A percentile compares a stretch with the other conserved stretches of the same genome.
phyloP scores from a whole-genome alignment of 129 eudicot genomes.

The Escallonia rubra region DNA sequence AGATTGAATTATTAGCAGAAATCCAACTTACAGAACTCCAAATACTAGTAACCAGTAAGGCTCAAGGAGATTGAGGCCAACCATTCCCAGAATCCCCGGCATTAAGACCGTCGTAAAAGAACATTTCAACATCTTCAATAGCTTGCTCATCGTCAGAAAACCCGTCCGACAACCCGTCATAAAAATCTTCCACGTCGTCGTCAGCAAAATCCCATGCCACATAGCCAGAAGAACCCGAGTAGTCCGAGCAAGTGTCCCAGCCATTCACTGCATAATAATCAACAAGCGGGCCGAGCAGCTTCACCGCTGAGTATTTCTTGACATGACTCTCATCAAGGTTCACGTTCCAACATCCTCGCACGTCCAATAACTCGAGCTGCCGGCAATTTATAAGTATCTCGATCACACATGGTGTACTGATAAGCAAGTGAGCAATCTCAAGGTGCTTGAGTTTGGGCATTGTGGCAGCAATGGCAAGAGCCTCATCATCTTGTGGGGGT shows the following conservation, averaged over 20 bases:
- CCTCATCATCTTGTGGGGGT: constrained; percentile 51
- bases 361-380: constrained; percentile 42
- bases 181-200: constrained; percentile 28
- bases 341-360: constrained; percentile 58
- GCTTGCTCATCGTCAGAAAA: constrained; percentile 29
- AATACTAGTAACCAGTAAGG: background rate
- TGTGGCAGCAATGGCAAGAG: constrained; percentile 46
- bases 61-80: constrained; percentile 49
- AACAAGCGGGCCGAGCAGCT: constrained; percentile 43
- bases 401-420: constrained; percentile 26
- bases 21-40: background rate
- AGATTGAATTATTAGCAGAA: too few species aligned
- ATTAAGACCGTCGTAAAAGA: constrained; percentile 36
- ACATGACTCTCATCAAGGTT: constrained; percentile 37
- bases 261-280: constrained; percentile 31
- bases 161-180: constrained; percentile 25
- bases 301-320: constrained; percentile 26
- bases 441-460: constrained; percentile 63
- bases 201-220: constrained; percentile 41
- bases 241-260: constrained; percentile 36
- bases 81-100: constrained; percentile 30
- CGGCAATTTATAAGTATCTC: constrained; percentile 29
- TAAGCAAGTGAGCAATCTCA: constrained; percentile 40
- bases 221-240: constrained; percentile 37
- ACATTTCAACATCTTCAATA: constrained; percentile 42